Percentiles rank a stretch among this genome's conserved stretches.
These are phyloP conservation scores for Ceratobasidium sp. DNA, from an alignment of 1,284 basidiomycete genomes.

Conservation along the genomic window DNA sequence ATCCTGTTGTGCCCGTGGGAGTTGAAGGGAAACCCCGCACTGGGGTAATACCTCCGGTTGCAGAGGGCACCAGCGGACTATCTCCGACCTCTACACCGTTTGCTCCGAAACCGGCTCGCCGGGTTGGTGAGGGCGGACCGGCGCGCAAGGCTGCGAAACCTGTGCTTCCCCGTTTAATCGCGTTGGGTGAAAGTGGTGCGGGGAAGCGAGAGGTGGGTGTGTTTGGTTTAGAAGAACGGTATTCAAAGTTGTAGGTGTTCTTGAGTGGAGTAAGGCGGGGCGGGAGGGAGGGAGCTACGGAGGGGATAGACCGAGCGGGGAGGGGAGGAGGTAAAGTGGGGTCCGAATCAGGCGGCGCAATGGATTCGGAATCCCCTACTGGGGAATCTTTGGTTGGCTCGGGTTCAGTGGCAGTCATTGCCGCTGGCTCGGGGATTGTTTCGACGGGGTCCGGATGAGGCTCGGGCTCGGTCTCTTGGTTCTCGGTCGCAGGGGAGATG, in stretches of 20 bases:
- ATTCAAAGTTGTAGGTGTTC: constrained; percentile 36
- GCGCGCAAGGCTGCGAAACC: constrained; percentile 35
- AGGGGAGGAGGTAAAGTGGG: constrained; percentile 1
- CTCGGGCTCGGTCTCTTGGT: constrained; percentile 25
- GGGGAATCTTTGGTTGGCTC: not conserved
- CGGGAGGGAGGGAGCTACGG: constrained; percentile 22
- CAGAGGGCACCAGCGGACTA: constrained; percentile 1
- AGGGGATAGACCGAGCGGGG: not conserved
- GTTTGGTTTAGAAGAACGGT: constrained; percentile 8
- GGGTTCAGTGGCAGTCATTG: not conserved
- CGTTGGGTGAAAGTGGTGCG: constrained; percentile 38
- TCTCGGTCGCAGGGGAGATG: constrained; percentile 42
- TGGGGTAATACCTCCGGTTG: constrained; percentile 8
- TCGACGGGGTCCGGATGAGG: constrained; percentile 22
- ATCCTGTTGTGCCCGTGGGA: not conserved
- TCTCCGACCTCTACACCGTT: constrained; percentile 10
- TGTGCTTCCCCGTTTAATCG: constrained; percentile 31
- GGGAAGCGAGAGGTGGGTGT: constrained; percentile 33
- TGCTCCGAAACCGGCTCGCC: constrained; percentile 22
- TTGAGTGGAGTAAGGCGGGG: constrained; percentile 19
- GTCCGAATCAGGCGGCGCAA: not conserved
- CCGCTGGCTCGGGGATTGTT: constrained; percentile 5
- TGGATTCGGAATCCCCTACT: not conserved
- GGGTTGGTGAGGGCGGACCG: constrained; percentile 36
- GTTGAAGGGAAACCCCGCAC: constrained; percentile 16